Evolutionary conservation across 2,329 filamentous ascomycete species (phyloP).

Genomic region (Chalaropsis ovoidea): DNA sequence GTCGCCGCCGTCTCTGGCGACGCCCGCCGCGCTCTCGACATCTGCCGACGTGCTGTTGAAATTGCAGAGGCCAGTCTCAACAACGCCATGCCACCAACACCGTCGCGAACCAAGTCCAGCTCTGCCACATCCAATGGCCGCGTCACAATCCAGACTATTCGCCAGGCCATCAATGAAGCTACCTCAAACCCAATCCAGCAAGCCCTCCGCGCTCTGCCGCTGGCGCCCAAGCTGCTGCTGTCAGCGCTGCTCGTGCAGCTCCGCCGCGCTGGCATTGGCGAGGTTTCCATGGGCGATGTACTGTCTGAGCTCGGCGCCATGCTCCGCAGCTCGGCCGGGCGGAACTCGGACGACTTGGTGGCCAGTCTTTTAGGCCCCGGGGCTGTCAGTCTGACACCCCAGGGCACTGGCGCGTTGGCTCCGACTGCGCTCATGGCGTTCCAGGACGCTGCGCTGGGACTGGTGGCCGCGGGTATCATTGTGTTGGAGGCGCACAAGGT

Average conservation of each 20-base stretch:
- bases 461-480: constrained; percentile 79
- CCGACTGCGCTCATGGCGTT: constrained; percentile 31
- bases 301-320: constrained; percentile 54
- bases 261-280: constrained; percentile 71
- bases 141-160: constrained; percentile 88
- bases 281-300: constrained; percentile 81
- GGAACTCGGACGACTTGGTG: constrained; percentile 23
- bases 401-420: constrained; percentile 22
- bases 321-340: constrained; percentile 22
- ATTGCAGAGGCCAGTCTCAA: constrained; percentile 55
- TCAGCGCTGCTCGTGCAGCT: constrained; percentile 69
- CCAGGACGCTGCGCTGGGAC: constrained; percentile 60
- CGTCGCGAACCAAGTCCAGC: constrained; percentile 36
- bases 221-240: constrained; percentile 75
- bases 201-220: constrained; percentile 69
- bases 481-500: constrained; percentile 71
- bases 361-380: constrained; percentile 22
- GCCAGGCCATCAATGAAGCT: constrained; percentile 88
- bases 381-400: background rate
- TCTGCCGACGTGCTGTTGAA: constrained; percentile 89
- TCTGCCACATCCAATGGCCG: constrained; percentile 33
- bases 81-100: constrained; percentile 32
- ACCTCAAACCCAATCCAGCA: constrained; percentile 88
- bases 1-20: constrained; percentile 95
- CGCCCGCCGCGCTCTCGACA: constrained; percentile 82